These are phyloP conservation scores for Oryza nivara DNA, from an alignment of 176 grass and related monocot genomes.

Conservation along the genomic window DNA sequence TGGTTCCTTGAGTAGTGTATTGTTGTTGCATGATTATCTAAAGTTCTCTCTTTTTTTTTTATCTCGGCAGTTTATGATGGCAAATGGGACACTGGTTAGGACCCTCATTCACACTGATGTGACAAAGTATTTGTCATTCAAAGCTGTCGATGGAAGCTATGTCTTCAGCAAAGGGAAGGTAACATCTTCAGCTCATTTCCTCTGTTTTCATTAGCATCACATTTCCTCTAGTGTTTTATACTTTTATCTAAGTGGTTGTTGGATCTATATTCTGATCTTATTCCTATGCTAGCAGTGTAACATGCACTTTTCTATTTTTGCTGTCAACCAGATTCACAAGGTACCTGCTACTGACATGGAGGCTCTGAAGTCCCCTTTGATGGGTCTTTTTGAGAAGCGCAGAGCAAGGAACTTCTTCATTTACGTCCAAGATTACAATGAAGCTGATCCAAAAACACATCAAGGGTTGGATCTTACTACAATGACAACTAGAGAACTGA, in stretches of 20 bases:
- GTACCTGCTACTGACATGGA: constrained; percentile 91
- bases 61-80: constrained; percentile 89
- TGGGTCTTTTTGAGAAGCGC: constrained; percentile 92
- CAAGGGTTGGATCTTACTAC: constrained; percentile 84
- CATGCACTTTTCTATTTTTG: constrained; percentile 16
- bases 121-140: constrained; percentile 90
- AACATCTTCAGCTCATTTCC: constrained; percentile 10
- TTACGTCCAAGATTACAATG: constrained; percentile 89
- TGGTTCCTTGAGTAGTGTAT: neutral
- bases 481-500: constrained; percentile 77
- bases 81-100: constrained; percentile 89
- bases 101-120: constrained; percentile 87
- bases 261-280: constrained; percentile 24
- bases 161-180: constrained; percentile 97
- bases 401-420: constrained; percentile 86
- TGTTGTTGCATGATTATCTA: neutral
- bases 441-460: constrained; percentile 79
- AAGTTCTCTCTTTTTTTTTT: neutral
- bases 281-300: constrained; percentile 23
- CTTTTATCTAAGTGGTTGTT: neutral
- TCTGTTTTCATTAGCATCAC: constrained; percentile 17
- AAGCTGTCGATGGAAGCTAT: constrained; percentile 90
- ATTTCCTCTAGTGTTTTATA: constrained; percentile 10
- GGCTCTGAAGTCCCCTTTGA: constrained; percentile 84
- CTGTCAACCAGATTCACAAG: constrained; percentile 75